Conservation (phyloP, 352 stramenopile genomes). For the Globisporangium nagaii region DNA sequence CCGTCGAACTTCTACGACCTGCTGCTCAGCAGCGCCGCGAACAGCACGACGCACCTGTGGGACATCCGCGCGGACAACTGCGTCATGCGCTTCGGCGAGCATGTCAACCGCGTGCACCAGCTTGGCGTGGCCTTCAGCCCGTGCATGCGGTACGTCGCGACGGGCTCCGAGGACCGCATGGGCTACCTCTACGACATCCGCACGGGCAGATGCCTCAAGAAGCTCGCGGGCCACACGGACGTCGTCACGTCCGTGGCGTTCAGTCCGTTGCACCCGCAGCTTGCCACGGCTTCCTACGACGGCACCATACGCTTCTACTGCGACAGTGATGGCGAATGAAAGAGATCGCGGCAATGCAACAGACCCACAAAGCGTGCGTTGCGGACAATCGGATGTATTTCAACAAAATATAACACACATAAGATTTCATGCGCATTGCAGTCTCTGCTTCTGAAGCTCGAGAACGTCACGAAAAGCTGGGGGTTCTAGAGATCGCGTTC, state of each 20-base stretch:
- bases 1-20: conserved; percentile 81
- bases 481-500: conserved; percentile 12
- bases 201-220: conserved; percentile 50
- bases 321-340: background rate
- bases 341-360: background rate
- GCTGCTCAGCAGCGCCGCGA: conserved; percentile 63
- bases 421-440: conserved; percentile 21
- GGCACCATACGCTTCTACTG: conserved; percentile 61
- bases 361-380: background rate
- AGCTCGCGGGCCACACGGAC: conserved; percentile 64
- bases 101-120: conserved; percentile 78
- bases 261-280: conserved; percentile 69
- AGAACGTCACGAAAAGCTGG: conserved; percentile 11
- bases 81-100: conserved; percentile 79
- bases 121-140: conserved; percentile 77
- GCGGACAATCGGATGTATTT: conserved; percentile 27
- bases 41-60: conserved; percentile 77
- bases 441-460: conserved; percentile 8
- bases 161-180: conserved; percentile 78
- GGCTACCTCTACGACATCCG: conserved; percentile 86
- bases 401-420: conserved; percentile 36
- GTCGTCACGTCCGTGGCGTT: conserved; percentile 78
- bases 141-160: conserved; percentile 88
- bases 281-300: conserved; percentile 81
- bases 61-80: conserved; percentile 84